Conservation (phyloP, 2,329 filamentous ascomycete genomes). For the Diaporthe sp. region DNA sequence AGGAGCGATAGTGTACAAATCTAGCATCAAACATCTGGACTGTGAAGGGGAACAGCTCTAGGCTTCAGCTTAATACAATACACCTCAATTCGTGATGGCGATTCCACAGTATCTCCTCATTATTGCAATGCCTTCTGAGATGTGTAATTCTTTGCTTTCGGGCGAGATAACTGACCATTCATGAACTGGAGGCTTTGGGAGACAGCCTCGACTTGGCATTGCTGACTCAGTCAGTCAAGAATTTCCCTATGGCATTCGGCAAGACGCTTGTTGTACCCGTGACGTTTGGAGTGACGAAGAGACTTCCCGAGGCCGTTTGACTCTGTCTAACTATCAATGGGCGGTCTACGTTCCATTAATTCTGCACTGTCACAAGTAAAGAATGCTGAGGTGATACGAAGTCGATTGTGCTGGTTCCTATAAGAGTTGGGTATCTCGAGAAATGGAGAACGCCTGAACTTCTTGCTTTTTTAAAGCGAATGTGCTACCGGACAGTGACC, state of each 20-base stretch:
- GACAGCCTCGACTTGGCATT: too few relatives aligned
- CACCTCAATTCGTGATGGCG: not conserved
- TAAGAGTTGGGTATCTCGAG: not conserved
- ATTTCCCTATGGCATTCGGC: too few relatives aligned
- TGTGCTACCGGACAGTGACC: not conserved
- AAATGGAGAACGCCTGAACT: not conserved
- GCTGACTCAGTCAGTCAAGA: too few relatives aligned
- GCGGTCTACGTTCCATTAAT: rapidly evolving
- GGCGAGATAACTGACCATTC: too few relatives aligned
- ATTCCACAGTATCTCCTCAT: not conserved
- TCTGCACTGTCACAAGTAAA: not conserved
- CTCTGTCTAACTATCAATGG: rapidly evolving
- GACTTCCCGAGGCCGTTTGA: rapidly evolving
- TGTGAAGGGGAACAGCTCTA: not conserved
- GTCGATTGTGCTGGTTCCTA: not conserved
- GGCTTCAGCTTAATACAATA: not conserved
- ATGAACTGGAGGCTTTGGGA: too few relatives aligned
- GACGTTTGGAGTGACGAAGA: too few relatives aligned
- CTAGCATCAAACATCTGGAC: too few relatives aligned
- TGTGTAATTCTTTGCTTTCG: too few relatives aligned
- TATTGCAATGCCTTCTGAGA: too few relatives aligned
- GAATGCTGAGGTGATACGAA: not conserved
- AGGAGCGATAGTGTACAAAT: not conserved
- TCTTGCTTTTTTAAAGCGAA: not conserved
- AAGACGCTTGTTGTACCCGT: too few relatives aligned